These are phyloP conservation scores for Berberis thunbergii DNA, from an alignment of 164 flowering plant species.

Conservation along the genomic window DNA sequence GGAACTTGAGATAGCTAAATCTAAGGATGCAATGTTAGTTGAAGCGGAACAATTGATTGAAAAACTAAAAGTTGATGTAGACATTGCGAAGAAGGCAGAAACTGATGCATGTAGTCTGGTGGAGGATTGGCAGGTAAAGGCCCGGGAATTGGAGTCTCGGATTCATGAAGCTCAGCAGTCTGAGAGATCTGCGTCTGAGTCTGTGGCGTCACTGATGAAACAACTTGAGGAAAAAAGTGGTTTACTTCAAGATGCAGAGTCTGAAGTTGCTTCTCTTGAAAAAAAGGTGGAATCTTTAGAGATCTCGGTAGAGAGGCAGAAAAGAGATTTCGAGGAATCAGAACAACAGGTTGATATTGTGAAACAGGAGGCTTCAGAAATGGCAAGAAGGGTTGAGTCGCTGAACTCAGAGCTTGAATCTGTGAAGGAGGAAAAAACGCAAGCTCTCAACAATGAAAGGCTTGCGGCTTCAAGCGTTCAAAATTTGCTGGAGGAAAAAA, in stretches of 20 bases:
- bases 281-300: conserved; percentile 59
- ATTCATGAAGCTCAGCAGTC: conserved; percentile 43
- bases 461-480: conserved; percentile 64
- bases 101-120: conserved; percentile 50
- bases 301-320: conserved; percentile 51
- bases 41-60: conserved; percentile 14
- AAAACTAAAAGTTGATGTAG: conserved; percentile 56
- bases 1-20: conserved; percentile 24
- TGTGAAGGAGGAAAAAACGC: conserved; percentile 56
- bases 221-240: conserved; percentile 63
- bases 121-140: conserved; percentile 54
- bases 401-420: conserved; percentile 54
- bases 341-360: conserved; percentile 28
- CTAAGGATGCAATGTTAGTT: conserved; percentile 10
- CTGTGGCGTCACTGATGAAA: conserved; percentile 53
- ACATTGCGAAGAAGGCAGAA: conserved; percentile 65
- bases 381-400: conserved; percentile 38
- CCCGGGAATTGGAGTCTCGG: conserved; percentile 40
- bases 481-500: conserved; percentile 70
- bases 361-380: conserved; percentile 40
- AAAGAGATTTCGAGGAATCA: conserved; percentile 53
- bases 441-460: conserved; percentile 64
- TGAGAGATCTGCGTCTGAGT: conserved; percentile 68
- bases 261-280: conserved; percentile 54
- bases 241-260: conserved; percentile 56